Evolutionary conservation across 768 basidiomycete genomes (phyloP).

Genomic region (Lactifluus pinguis): DNA sequence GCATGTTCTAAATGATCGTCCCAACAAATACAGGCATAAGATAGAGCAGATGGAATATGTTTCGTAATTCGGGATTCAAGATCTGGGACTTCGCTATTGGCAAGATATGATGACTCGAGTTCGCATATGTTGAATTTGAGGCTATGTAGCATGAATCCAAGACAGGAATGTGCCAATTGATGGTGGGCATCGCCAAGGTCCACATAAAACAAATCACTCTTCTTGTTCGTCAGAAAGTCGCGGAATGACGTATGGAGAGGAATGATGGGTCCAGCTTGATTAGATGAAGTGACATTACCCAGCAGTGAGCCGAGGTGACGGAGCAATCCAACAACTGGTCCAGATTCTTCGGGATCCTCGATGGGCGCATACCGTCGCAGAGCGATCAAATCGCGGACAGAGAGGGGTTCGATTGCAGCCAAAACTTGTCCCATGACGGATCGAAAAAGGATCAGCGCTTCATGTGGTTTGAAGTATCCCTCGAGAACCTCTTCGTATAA

Average conservation of each 20-base stretch:
- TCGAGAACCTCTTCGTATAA: background rate
- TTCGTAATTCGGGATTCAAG: background rate
- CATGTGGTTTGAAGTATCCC: background rate
- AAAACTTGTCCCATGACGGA: background rate
- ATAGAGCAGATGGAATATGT: background rate
- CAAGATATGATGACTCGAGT: background rate
- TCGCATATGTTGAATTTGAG: background rate
- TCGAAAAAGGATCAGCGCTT: background rate
- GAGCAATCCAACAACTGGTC: too few relatives aligned
- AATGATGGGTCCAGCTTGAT: background rate
- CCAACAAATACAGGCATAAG: background rate
- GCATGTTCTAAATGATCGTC: background rate
- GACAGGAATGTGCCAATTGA: background rate
- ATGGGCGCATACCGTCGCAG: background rate
- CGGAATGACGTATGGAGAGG: background rate
- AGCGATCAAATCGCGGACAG: background rate
- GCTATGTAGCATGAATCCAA: background rate
- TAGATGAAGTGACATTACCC: background rate
- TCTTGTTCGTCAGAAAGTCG: background rate
- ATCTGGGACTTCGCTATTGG: background rate
- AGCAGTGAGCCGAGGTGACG: too few relatives aligned
- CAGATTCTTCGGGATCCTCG: too few relatives aligned
- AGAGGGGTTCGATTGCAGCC: background rate
- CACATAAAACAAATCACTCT: background rate
- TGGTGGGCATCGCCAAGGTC: background rate